phyloP scores from a whole-genome alignment of 2,329 filamentous ascomycete genomes.

The Gliomastix tumulicola region DNA sequence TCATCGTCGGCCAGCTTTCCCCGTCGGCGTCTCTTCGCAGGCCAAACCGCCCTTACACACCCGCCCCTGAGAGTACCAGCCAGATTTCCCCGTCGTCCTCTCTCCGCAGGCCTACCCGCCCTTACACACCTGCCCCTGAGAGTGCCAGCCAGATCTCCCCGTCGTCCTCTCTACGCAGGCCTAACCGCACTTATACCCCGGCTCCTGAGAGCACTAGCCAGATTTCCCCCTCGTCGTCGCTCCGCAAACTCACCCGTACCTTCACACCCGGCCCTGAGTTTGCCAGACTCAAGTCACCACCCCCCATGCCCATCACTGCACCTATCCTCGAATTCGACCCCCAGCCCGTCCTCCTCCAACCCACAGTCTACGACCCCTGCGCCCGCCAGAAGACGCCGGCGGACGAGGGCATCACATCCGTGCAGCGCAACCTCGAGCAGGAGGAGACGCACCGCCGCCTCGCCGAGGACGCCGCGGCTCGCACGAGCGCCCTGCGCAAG shows the following conservation, averaged over 20 bases:
- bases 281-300: no score
- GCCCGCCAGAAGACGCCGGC: constrained; percentile 7
- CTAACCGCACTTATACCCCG: background rate
- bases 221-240: no score
- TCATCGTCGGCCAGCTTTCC: constrained; percentile 7
- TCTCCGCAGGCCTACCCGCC: constrained; percentile 3
- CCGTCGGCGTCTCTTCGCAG: constrained; percentile 7
- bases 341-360: constrained; percentile 47
- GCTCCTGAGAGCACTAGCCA: background rate
- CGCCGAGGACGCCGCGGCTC: constrained; percentile 49
- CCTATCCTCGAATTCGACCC: constrained; percentile 42
- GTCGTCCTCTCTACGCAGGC: no score
- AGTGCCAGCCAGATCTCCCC: background rate
- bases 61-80: background rate
- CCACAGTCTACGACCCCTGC: constrained; percentile 47
- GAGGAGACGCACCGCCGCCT: constrained; percentile 48
- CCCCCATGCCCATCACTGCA: constrained; percentile 38
- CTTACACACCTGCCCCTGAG: background rate
- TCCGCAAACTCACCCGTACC: background rate
- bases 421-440: constrained; percentile 51
- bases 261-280: constrained; percentile 12
- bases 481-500: constrained; percentile 46
- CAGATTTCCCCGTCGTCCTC: constrained; percentile 9
- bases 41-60: background rate
- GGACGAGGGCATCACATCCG: constrained; percentile 44